These are phyloP conservation scores for Linnemannia zychae DNA, from an alignment of 192 early-diverging fungal genomes.

Conservation along the genomic window DNA sequence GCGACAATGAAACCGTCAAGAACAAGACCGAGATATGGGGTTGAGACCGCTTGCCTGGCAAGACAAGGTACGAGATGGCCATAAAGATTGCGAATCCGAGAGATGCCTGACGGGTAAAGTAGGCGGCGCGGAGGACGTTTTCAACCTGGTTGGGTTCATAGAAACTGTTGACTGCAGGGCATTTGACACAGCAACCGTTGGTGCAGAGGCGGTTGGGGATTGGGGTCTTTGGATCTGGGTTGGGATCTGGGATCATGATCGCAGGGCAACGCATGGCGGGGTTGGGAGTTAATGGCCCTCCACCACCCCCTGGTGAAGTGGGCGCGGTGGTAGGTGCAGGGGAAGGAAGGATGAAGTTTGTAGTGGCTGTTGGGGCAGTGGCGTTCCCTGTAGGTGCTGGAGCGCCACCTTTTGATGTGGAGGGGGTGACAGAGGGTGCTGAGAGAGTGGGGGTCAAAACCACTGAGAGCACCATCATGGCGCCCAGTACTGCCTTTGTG, in stretches of 20 bases:
- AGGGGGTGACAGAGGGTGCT: not conserved
- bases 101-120: slow-evolving; percentile 34
- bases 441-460: not conserved
- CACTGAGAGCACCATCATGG: not conserved
- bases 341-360: not conserved
- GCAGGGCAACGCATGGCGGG: slow-evolving; percentile 13
- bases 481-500: not conserved
- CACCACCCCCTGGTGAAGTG: not conserved
- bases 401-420: not conserved
- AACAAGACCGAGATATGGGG: slow-evolving; percentile 56
- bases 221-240: not conserved
- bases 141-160: slow-evolving; percentile 41
- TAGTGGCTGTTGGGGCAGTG: not conserved
- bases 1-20: slow-evolving; percentile 39
- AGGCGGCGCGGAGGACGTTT: slow-evolving; percentile 30
- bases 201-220: not conserved
- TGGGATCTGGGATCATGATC: slow-evolving; percentile 29
- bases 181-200: slow-evolving; percentile 33
- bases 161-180: slow-evolving; percentile 44
- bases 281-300: not conserved
- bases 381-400: not conserved
- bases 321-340: not conserved
- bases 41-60: slow-evolving; percentile 46
- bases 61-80: slow-evolving; percentile 39
- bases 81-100: slow-evolving; percentile 33